Base-by-base conservation (phyloP, 352 stramenopile species). In the Discostella stelligera region DNA sequence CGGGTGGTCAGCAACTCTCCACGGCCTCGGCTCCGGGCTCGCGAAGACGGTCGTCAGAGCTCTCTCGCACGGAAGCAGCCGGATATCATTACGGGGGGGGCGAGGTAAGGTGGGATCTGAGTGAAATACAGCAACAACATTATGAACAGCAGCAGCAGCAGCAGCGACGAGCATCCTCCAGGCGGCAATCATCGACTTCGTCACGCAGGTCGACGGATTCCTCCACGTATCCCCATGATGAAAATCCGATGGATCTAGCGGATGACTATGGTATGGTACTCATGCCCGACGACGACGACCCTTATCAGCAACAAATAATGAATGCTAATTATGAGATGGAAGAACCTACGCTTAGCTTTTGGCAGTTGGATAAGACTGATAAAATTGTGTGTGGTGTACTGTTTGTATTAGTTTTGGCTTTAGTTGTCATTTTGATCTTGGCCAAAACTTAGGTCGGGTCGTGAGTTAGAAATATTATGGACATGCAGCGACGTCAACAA, bases 311-410 rank as follows among this genome's bases (percentile, higher is more conserved):
- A 49, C 44, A 32, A 37, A 65, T 65, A n/a, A 75, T 74, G 62
- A 73, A 68, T 16, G 30, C 61, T 9, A 49, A 71, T 14, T 58
- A 80, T 14, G 58, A 71, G 62, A 30, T 44, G 18, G 59, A 80
- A 44, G 37, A 44, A 14, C 37, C 37, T 14, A 63, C 65, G 6
- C 39, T 80, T 25, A 55, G 64, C 0, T 80, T 80, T 74, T 80
- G 72, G 72, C 64, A 80, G 25, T 66, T 80, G 48, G 72, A 80
- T 63, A 74, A 63, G 49, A 66, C 56, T 20, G 72, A 80, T 71
- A 74, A 74, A 53, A 55, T 74, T 65, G 74, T 80, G 49, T 80
- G 72, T 71, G 64, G 48, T 58, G 72, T 65, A 14, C 60, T 80
- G 54, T 71, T 32, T 39, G 37, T 61, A 55, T 71, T 80, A 50